phyloP scores from a whole-genome alignment of 139 green algal species.

The Chlamydomonas schloesseri region DNA sequence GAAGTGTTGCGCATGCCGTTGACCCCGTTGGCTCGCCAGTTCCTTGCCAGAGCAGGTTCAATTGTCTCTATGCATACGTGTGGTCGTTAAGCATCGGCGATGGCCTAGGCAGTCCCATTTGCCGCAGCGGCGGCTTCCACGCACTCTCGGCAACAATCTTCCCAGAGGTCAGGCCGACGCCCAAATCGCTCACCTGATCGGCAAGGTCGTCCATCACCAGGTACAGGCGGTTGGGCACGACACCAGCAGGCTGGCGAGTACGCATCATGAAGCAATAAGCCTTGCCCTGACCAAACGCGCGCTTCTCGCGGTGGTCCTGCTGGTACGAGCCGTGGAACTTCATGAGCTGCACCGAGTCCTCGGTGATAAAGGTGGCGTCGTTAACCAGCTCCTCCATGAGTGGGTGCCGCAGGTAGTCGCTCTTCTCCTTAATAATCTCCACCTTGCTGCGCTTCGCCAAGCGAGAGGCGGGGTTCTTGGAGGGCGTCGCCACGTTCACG shows the following conservation, averaged over 20 bases:
- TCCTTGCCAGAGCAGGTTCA: no score
- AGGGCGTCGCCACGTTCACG: conserved; percentile 79
- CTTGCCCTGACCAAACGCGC: conserved; percentile 93
- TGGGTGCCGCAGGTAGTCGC: conserved; percentile 96
- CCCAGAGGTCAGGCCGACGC: no score
- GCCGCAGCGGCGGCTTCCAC: no score
- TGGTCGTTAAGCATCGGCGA: no score
- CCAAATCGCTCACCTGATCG: conserved; percentile 78
- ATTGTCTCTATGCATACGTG: no score
- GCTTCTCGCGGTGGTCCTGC: conserved; percentile 97
- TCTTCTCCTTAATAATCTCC: conserved; percentile 98
- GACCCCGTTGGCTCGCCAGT: no score
- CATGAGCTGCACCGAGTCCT: conserved; percentile 96
- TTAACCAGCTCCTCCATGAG: conserved; percentile 96
- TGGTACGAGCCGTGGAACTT: conserved; percentile 99
- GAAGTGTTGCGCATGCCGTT: no score
- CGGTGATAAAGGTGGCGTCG: conserved; percentile 86
- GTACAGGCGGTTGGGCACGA: conserved; percentile 97
- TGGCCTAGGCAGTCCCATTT: no score
- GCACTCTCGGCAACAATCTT: no score
- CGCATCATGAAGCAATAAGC: conserved; percentile 99
- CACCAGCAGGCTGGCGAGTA: conserved; percentile 91
- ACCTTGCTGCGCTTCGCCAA: conserved; percentile 89
- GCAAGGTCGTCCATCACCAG: conserved; percentile 98
- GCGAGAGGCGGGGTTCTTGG: conserved; percentile 77